A percentile compares a stretch with the other conserved stretches of the same genome.
Conservation (phyloP, 1,284 basidiomycete genomes). For the Naganishia sp. region DNA sequence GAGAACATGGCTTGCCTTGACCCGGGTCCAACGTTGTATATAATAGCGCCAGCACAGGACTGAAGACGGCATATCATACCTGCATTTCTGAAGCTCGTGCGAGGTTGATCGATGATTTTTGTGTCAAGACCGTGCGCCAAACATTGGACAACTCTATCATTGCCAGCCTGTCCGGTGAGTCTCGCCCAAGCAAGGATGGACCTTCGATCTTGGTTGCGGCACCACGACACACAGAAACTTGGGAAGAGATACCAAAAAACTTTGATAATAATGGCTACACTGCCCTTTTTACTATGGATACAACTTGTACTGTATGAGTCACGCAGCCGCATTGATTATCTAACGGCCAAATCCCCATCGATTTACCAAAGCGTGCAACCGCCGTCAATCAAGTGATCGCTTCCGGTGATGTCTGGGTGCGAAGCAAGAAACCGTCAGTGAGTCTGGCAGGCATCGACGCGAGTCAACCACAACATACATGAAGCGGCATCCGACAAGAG, state of each 20-base stretch:
- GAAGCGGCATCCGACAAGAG: slow-evolving; percentile 41
- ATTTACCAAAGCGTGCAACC: slow-evolving; percentile 39
- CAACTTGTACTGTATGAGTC: slow-evolving; percentile 6
- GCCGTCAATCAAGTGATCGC: slow-evolving; percentile 41
- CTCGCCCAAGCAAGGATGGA: too few relatives aligned
- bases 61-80: too few relatives aligned
- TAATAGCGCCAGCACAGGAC: neutral
- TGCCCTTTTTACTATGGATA: slow-evolving; percentile 12
- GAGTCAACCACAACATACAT: slow-evolving; percentile 35
- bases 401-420: slow-evolving; percentile 40
- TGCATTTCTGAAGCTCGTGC: too few relatives aligned
- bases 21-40: slow-evolving; percentile 5
- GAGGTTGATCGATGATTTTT: too few relatives aligned
- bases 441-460: neutral
- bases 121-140: too few relatives aligned
- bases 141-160: too few relatives aligned
- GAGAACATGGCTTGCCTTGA: too few relatives aligned
- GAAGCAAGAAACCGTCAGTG: neutral
- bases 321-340: neutral
- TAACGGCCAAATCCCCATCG: neutral
- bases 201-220: too few relatives aligned
- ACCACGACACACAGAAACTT: too few relatives aligned
- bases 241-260: too few relatives aligned
- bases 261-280: too few relatives aligned
- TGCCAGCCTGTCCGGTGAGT: too few relatives aligned